Conservation (phyloP, 2,329 filamentous ascomycete species). For the Aspergillus costaricaensis region DNA sequence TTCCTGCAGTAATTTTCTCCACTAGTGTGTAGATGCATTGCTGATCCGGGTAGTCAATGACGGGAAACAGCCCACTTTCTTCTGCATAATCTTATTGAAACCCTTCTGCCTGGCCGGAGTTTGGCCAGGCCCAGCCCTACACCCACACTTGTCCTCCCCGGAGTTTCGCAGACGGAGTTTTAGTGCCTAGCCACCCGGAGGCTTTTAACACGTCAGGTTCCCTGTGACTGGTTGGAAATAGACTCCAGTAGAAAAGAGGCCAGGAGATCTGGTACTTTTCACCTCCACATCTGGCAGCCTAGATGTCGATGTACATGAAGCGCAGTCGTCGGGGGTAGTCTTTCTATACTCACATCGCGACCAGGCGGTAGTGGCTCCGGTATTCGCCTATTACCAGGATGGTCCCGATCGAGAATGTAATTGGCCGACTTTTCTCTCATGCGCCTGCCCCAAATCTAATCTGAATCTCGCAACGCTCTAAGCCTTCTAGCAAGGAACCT, state of each 20-base stretch:
- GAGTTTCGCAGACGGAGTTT: constrained; percentile 23
- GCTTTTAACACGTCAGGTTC: neutral
- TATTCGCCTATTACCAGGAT: neutral
- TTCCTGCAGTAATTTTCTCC: neutral
- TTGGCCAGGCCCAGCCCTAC: neutral
- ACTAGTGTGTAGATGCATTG: neutral
- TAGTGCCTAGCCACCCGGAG: constrained; percentile 6
- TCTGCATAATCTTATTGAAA: neutral
- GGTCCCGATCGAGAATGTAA: neutral
- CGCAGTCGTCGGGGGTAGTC: neutral
- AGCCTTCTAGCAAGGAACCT: too few relatives aligned
- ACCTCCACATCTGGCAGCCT: neutral
- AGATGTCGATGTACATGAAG: neutral
- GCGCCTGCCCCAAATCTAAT: too few relatives aligned
- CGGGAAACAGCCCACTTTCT: neutral
- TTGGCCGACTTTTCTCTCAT: too few relatives aligned
- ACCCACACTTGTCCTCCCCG: constrained; percentile 8
- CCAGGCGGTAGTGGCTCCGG: neutral
- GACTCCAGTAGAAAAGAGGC: neutral
- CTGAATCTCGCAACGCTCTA: too few relatives aligned
- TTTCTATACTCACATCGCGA: neutral
- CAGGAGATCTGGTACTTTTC: neutral
- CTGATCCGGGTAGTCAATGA: neutral
- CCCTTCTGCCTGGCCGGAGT: constrained; percentile 2
- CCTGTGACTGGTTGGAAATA: too few relatives aligned